phyloP scores from a whole-genome alignment of 2,329 filamentous ascomycete genomes.

The Salinomyces thailandicus region DNA sequence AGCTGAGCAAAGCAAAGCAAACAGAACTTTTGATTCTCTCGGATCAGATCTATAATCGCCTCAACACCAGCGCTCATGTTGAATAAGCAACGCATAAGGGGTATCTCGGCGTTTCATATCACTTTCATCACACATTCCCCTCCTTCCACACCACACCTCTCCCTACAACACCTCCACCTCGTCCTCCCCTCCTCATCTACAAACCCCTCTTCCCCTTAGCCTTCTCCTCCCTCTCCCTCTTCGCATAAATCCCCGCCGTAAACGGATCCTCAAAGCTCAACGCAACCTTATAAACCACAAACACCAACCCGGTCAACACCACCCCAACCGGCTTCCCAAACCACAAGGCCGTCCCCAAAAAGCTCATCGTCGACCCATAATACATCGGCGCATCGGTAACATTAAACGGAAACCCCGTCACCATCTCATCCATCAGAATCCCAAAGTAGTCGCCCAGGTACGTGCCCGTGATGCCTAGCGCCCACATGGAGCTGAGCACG shows the following conservation, averaged over 20 bases:
- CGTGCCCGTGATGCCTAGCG: conserved; percentile 85
- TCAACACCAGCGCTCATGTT: conserved; percentile 20
- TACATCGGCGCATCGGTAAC: conserved; percentile 91
- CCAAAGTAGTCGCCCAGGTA: conserved; percentile 98
- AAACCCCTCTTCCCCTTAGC: conserved; percentile 18
- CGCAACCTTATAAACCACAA: conserved; percentile 68
- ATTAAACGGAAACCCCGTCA: conserved; percentile 93
- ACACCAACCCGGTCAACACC: conserved; percentile 62
- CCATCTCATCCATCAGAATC: conserved; percentile 90
- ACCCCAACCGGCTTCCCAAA: conserved; percentile 82
- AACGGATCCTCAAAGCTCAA: conserved; percentile 88
- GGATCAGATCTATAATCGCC: not conserved
- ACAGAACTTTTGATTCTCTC: no score
- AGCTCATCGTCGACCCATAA: conserved; percentile 84
- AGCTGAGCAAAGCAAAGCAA: no score
- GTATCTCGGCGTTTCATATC: conserved; percentile 11
- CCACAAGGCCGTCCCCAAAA: conserved; percentile 75
- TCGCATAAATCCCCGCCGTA: conserved; percentile 83
- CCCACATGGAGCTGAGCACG: conserved; percentile 82
- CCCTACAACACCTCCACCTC: conserved; percentile 2
- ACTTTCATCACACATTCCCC: not conserved
- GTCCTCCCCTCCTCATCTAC: conserved; percentile 18
- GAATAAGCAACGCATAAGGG: conserved; percentile 15
- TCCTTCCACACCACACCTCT: conserved; percentile 5
- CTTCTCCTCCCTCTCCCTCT: conserved; percentile 52